Conservation (phyloP, 2,329 filamentous ascomycete genomes). For the Geosmithia morbida region DNA sequence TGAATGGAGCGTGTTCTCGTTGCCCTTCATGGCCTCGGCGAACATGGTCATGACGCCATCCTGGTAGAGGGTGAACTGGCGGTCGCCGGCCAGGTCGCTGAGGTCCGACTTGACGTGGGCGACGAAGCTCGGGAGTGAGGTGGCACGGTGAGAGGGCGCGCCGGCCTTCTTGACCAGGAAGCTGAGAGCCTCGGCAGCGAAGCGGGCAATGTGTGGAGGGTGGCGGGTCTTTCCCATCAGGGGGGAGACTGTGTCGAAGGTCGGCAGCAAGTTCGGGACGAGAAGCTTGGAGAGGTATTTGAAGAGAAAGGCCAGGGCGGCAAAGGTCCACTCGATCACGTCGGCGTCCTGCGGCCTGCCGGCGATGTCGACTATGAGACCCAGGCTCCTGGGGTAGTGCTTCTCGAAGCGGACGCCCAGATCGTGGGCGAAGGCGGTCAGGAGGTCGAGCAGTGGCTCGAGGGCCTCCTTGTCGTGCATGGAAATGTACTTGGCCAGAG, state of each 20-base stretch:
- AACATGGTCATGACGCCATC: constrained; percentile 88
- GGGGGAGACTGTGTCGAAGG: constrained; percentile 70
- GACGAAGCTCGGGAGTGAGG: constrained; percentile 56
- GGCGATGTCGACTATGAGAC: constrained; percentile 63
- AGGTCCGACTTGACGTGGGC: constrained; percentile 60
- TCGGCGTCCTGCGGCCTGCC: constrained; percentile 64
- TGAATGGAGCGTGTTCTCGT: constrained; percentile 44
- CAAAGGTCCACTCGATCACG: constrained; percentile 97
- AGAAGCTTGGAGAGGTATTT: constrained; percentile 88
- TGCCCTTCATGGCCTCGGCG: constrained; percentile 61
- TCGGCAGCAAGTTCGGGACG: constrained; percentile 70
- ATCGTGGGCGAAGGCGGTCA: constrained; percentile 91
- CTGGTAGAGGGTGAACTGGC: constrained; percentile 55
- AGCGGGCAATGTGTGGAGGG: constrained; percentile 77
- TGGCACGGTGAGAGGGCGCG: constrained; percentile 59
- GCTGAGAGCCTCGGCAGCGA: constrained; percentile 88
- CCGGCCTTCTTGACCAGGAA: constrained; percentile 87
- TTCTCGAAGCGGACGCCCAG: constrained; percentile 77
- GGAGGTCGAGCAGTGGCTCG: constrained; percentile 75
- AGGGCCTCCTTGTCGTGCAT: constrained; percentile 65
- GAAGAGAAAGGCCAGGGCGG: constrained; percentile 85
- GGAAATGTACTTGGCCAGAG: constrained; percentile 63
- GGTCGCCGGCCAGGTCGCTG: constrained; percentile 31
- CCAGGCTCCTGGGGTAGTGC: constrained; percentile 65
- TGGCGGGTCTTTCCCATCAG: constrained; percentile 72